Base-by-base conservation (phyloP, 2,329 filamentous ascomycete species). In the Cordyceps javanica region DNA sequence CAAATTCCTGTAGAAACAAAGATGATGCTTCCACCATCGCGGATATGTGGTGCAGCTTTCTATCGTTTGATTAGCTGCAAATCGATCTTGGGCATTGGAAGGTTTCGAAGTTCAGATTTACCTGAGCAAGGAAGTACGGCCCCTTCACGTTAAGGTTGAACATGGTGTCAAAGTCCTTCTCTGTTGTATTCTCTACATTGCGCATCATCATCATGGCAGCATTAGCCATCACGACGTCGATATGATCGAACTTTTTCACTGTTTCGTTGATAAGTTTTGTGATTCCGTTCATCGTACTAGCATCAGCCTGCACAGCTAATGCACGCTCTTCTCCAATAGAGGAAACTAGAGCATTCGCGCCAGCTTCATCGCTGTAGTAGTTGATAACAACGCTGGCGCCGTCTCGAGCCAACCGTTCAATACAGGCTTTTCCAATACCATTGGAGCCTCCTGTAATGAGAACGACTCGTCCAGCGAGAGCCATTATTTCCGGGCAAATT, bases 341-440 rank as follows among this genome's bases (percentile, higher is more conserved):
- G 5, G 71, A 51, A 34, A 85, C 75, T 0, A 86, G 66, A 26
- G 66, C 66, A 8, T 71, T 69, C 6, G 81, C 72, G 1, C 83
- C 81, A 0, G 76, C 70, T 3, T 66, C 62, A 34, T 81, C 75
- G 45, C 44, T 60, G 50, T 60, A 56, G 70, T 85, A 86, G 69
- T 85, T 86, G 64, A 87, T 73, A 53, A 85, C 72, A 51, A 87
- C 77, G 62, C 73, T 79, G 65, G 78, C 79, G 38, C 83, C 83
- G 56, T 79, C 76, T 60, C 73, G 72, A 67, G 79, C 79, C 53
- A 85, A 77, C 58, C 79, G 77, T 57, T 82, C 75, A 62, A 80
- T 81, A 57, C 78, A 79, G 57, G 82, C 81, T 54, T 76, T 73
- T 26, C 82, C 83, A 62, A 86, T 86, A 58, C 83, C 83, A 61